Percentiles rank a stretch among this genome's conserved stretches.
Evolutionary conservation across 2,329 filamentous ascomycete genomes (phyloP).

Genomic region (Colletotrichum limetticola): DNA sequence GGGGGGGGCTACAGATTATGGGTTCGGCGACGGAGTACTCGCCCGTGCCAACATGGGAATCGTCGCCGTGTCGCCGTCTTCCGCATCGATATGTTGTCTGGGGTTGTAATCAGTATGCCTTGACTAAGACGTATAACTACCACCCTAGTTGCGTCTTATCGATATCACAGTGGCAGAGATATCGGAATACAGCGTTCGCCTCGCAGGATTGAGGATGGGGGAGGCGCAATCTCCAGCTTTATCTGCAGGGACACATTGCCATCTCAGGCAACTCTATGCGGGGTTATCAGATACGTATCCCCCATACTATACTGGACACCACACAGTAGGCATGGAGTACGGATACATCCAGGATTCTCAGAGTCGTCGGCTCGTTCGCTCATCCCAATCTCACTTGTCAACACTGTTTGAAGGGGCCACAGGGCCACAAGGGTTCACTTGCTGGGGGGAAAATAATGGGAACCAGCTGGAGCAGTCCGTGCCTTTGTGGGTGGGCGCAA

Average conservation of each 20-base stretch:
- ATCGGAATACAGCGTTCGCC: not conserved
- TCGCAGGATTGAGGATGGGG: not conserved
- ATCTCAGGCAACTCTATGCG: not conserved
- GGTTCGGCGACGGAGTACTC: not conserved
- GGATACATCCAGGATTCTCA: not conserved
- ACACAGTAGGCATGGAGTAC: no score
- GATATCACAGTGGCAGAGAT: not conserved
- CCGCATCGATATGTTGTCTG: no score
- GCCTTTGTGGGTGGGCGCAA: not conserved
- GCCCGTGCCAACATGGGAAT: not conserved
- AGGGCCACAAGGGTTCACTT: not conserved
- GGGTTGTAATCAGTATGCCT: not conserved
- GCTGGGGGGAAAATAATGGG: not conserved
- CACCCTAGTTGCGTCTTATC: not conserved
- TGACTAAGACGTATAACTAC: not conserved
- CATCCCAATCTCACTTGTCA: constrained; percentile 15
- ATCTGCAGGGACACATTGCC: constrained; percentile 9
- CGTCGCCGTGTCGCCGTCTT: not conserved
- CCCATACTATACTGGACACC: not conserved
- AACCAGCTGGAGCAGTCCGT: not conserved
- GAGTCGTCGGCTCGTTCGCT: not conserved
- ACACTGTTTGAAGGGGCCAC: not conserved
- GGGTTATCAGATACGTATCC: not conserved
- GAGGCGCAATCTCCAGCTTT: constrained; percentile 1
- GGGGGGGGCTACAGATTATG: not conserved